Evolutionary conservation across 352 stramenopile species (phyloP).

Genomic region (Pythium dissimile): DNA sequence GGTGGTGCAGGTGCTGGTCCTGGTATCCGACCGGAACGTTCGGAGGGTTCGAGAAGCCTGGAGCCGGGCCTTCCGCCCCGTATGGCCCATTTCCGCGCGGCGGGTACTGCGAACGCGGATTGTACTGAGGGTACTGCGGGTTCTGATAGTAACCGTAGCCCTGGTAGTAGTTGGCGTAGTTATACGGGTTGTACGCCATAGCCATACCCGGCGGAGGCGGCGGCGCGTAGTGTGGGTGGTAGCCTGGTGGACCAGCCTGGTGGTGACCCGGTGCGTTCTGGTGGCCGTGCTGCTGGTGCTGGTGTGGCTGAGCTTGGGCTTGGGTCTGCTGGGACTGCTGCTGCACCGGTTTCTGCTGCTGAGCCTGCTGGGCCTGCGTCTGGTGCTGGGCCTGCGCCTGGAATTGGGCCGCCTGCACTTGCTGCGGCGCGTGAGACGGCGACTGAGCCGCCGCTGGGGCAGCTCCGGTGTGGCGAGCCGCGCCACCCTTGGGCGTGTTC

Average conservation of each 20-base stretch:
- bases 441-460: conserved; percentile 41
- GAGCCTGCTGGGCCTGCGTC: conserved; percentile 10
- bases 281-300: conserved; percentile 36
- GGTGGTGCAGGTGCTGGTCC: conserved; percentile 81
- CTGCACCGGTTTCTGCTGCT: conserved; percentile 19
- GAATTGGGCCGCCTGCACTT: conserved; percentile 19
- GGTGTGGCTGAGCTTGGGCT: conserved; percentile 26
- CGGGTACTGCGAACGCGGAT: conserved; percentile 79
- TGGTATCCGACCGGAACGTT: conserved; percentile 79
- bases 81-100: conserved; percentile 82
- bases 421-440: conserved; percentile 44
- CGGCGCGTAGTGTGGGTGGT: conserved; percentile 79
- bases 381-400: conserved; percentile 14
- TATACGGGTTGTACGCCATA: conserved; percentile 88
- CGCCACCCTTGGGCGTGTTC: conserved; percentile 55
- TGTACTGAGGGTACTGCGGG: conserved; percentile 85
- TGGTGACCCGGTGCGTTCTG: conserved; percentile 56
- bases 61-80: conserved; percentile 73
- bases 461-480: conserved; percentile 1
- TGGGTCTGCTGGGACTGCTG: conserved; percentile 27
- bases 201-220: conserved; percentile 84
- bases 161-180: conserved; percentile 84
- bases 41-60: conserved; percentile 73
- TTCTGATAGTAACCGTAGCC: conserved; percentile 88
- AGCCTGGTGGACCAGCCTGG: conserved; percentile 62